A percentile compares a stretch with the other conserved stretches of the same genome.
phyloP scores from a whole-genome alignment of 352 stramenopile species.

The Phytopythium cucurbitacearum region DNA sequence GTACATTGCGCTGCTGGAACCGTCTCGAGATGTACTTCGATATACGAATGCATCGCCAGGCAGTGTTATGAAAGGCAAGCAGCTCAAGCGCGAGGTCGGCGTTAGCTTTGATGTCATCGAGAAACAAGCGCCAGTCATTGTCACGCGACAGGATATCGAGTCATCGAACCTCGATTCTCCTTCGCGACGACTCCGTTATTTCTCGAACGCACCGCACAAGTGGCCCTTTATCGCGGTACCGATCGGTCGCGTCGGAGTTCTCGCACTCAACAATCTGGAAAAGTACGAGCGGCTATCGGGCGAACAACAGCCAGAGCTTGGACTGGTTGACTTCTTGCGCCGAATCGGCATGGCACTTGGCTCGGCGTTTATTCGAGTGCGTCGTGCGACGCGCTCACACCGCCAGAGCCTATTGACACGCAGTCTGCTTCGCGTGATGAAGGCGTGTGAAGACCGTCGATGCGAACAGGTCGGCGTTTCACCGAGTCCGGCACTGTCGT shows the following conservation, averaged over 20 bases:
- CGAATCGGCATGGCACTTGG: slow-evolving; percentile 23
- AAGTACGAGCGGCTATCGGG: slow-evolving; percentile 32
- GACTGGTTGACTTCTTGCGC: slow-evolving; percentile 69
- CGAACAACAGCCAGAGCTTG: slow-evolving; percentile 58
- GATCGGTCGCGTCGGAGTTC: slow-evolving; percentile 34
- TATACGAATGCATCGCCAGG: slow-evolving; percentile 49
- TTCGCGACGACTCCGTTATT: slow-evolving; percentile 27
- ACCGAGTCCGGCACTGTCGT: no score
- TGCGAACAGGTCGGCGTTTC: no score
- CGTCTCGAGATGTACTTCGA: slow-evolving; percentile 27
- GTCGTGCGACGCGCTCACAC: slow-evolving; percentile 4
- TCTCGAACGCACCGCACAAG: slow-evolving; percentile 23
- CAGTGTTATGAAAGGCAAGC: slow-evolving; percentile 62
- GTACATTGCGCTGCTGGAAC: slow-evolving; percentile 65
- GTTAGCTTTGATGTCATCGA: slow-evolving; percentile 53
- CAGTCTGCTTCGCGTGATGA: slow-evolving; percentile 43
- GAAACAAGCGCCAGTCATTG: slow-evolving; percentile 31
- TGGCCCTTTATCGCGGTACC: slow-evolving; percentile 73
- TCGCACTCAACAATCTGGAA: slow-evolving; percentile 64
- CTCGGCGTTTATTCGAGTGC: slow-evolving; percentile 9
- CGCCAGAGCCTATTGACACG: slow-evolving; percentile 11
- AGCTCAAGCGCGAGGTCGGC: slow-evolving; percentile 45
- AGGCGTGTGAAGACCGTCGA: slow-evolving; percentile 37
- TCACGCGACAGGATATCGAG: slow-evolving; percentile 19
- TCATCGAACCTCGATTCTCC: background rate